Base-by-base conservation (phyloP, 2,329 filamentous ascomycete genomes). In the Alternaria conjuncta region DNA sequence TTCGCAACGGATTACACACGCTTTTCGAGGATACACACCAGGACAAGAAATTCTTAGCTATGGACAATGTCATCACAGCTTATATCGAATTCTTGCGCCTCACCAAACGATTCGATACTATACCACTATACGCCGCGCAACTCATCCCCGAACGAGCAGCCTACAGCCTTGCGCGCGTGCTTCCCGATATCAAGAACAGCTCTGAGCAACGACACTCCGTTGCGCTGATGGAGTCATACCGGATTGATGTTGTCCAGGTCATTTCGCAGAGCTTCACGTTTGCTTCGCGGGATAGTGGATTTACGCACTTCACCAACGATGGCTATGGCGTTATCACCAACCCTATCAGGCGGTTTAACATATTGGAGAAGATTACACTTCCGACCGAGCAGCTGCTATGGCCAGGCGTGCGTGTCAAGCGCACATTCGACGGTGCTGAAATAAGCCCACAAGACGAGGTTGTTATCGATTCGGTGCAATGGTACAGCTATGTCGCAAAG, bases 91-190 rank as follows among this genome's bases (percentile, higher is more conserved):
- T 92, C 64, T 82, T 99, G 41, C 89, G 92, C 46, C 85, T 91
- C 50, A 87, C 88, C 15, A 88, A 89, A 32, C 88, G 96, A 58
- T 63, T 63, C 26, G 60, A 88, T 91, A 63, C 90, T 95, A 66
- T 82, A 96, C 94, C 96, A 1, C 83, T 97, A 1, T 99, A 99
- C 78, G 94, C 92, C 66, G 93, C 93, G 9, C 90, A 93, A 71
- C 84, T 99, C 12, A 85, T 88, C 10, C 82, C 85, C 7, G 83
- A 88, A 12, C 86, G 90, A 66, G 86, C 87, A 65, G 89, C 93
- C 70, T 86, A 89, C 58, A 90, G 90, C 15, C 85, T 99, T 53
- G 92, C 90, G 61, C 87, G 88, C 56, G 91, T 96, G 60, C 82
- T 97, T 59, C 90, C 94, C 54, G 88, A 92, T 49, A 86, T 97